Conservation (phyloP, 257 asterid species). For the Solanum corneliomulleri region DNA sequence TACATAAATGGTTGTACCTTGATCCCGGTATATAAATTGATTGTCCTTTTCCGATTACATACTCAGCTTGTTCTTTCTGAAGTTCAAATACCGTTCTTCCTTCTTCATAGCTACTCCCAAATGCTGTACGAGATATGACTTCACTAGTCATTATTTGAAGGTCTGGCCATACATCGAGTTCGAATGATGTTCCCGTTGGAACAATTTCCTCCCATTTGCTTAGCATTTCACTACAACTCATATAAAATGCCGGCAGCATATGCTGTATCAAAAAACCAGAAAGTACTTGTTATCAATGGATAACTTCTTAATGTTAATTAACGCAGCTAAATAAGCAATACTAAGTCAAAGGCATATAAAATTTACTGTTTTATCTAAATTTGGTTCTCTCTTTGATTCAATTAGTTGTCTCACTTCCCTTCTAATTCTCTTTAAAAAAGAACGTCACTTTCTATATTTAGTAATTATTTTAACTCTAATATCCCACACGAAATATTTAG, state of each 20-base stretch:
- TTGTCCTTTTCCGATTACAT: background rate
- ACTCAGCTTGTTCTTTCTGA: slow-evolving; percentile 25
- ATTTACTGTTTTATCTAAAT: background rate
- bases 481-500: background rate
- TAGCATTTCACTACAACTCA: slow-evolving; percentile 21
- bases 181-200: slow-evolving; percentile 1
- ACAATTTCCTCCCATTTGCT: slow-evolving; percentile 24
- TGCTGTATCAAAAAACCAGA: slow-evolving; percentile 1
- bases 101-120: slow-evolving; percentile 41
- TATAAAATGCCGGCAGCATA: slow-evolving; percentile 28
- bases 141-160: slow-evolving; percentile 18
- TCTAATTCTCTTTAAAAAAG: background rate
- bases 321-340: background rate
- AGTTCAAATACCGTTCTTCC: slow-evolving; percentile 34
- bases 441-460: too few relatives aligned
- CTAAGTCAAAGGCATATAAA: background rate
- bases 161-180: slow-evolving; percentile 34
- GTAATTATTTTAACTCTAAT: background rate
- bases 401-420: background rate
- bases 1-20: slow-evolving; percentile 12
- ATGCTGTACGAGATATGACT: slow-evolving; percentile 35
- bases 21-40: slow-evolving; percentile 28
- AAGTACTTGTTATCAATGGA: background rate
- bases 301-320: background rate
- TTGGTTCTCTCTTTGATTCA: background rate